Evolutionary conservation across 176 grass and related monocot genomes (phyloP).

Genomic region (Rhynchospora tenuis): DNA sequence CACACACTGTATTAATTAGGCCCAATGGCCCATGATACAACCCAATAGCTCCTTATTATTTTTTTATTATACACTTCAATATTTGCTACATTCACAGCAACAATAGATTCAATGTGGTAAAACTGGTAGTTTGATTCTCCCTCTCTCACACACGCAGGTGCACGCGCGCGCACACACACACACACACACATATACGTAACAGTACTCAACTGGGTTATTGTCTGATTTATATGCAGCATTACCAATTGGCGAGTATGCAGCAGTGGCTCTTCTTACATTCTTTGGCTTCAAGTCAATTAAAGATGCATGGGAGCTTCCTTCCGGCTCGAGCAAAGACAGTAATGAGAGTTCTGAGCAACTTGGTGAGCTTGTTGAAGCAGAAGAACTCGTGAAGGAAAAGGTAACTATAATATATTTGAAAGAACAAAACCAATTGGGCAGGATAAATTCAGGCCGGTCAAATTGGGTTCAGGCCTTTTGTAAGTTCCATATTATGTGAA

Average conservation of each 20-base stretch:
- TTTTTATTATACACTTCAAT: not conserved
- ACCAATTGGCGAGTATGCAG: slow-evolving; percentile 91
- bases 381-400: slow-evolving; percentile 96
- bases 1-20: not conserved
- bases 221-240: slow-evolving; percentile 48
- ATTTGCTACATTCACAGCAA: not conserved
- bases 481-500: not conserved
- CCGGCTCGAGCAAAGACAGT: slow-evolving; percentile 25
- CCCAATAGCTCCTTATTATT: not conserved
- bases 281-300: slow-evolving; percentile 96
- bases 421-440: not conserved
- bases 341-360: slow-evolving; percentile 51
- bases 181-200: too few species aligned
- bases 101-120: not conserved
- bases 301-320: slow-evolving; percentile 76
- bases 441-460: not conserved
- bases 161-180: not conserved
- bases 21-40: not conserved
- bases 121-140: not conserved
- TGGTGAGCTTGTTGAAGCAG: slow-evolving; percentile 88
- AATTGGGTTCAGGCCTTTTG: not conserved
- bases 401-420: slow-evolving; percentile 22
- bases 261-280: slow-evolving; percentile 79
- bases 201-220: not conserved
- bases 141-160: not conserved